These are phyloP conservation scores for Candida vartiovaarae DNA, from an alignment of 805 yeast species.

Conservation along the genomic window DNA sequence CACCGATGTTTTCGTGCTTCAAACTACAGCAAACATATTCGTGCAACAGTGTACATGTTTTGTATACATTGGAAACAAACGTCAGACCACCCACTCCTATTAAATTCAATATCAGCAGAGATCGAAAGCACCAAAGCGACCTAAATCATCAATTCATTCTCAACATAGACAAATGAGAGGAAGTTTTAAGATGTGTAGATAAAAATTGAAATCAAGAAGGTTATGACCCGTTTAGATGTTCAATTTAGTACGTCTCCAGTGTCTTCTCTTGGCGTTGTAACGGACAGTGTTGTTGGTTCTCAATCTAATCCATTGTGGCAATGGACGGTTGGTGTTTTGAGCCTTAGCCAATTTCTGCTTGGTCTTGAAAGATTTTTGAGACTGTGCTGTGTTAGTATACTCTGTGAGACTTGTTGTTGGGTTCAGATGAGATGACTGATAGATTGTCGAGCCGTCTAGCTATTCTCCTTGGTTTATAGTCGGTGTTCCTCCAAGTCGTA, in stretches of 20 bases:
- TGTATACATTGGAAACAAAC: slow-evolving; percentile 8
- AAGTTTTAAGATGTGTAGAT: slow-evolving; percentile 5
- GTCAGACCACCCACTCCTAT: slow-evolving; percentile 2
- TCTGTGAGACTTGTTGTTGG: not conserved
- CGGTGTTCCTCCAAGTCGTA: too few species aligned
- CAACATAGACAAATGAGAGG: not conserved
- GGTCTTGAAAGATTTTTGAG: slow-evolving; percentile 93
- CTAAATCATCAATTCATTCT: not conserved
- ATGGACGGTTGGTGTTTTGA: slow-evolving; percentile 97
- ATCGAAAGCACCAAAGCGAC: not conserved
- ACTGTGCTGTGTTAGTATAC: slow-evolving; percentile 35
- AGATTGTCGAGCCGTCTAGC: too few species aligned
- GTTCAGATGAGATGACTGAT: too few species aligned
- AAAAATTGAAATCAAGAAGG: slow-evolving; percentile 6
- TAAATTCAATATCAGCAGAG: not conserved
- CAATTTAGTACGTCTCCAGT: slow-evolving; percentile 99
- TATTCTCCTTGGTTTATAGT: too few species aligned
- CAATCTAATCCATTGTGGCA: slow-evolving; percentile 99
- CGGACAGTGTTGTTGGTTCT: slow-evolving; percentile 97
- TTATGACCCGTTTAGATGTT: slow-evolving; percentile 56
- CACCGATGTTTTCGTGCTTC: too few species aligned
- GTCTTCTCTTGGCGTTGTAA: slow-evolving; percentile 99
- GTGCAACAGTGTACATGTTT: slow-evolving; percentile 22
- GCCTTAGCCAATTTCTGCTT: slow-evolving; percentile 99
- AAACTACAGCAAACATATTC: not conserved